Conservation (phyloP, 345 rosid genomes). For the Populus deltoides region DNA sequence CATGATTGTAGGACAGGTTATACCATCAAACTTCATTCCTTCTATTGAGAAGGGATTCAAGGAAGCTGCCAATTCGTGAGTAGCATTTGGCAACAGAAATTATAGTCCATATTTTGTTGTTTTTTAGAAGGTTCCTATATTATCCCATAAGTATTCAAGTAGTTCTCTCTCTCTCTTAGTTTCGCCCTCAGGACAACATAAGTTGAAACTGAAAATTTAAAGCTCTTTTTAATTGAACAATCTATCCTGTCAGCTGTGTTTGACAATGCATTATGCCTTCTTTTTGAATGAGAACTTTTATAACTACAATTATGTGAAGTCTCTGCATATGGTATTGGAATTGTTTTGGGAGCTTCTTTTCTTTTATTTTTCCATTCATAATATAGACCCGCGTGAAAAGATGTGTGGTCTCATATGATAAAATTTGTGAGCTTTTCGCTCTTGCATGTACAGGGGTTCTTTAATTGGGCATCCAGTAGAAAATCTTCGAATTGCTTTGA, state of each 20-base stretch:
- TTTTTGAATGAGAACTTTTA: background rate
- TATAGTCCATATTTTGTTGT: background rate
- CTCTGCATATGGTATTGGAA: background rate
- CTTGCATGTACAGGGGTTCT: slow-evolving; percentile 64
- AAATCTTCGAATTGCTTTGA: slow-evolving; percentile 72
- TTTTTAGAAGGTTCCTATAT: background rate
- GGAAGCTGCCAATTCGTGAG: slow-evolving; percentile 99
- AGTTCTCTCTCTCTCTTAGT: background rate
- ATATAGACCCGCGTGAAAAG: background rate
- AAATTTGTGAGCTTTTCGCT: background rate
- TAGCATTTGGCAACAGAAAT: background rate
- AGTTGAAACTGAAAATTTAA: background rate
- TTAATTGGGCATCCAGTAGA: slow-evolving; percentile 96
- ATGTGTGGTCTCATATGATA: background rate
- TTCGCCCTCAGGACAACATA: background rate
- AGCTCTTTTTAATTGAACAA: background rate
- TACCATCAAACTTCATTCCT: slow-evolving; percentile 90
- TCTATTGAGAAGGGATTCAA: slow-evolving; percentile 97
- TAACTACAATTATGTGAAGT: background rate
- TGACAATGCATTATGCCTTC: background rate
- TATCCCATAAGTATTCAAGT: background rate
- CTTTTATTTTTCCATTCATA: background rate
- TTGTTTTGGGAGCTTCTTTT: background rate
- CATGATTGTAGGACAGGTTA: slow-evolving; percentile 90
- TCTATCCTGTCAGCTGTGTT: background rate